Base-by-base conservation (phyloP, 1,284 basidiomycete genomes). In the Apiotrichum akiyoshidainum region DNA sequence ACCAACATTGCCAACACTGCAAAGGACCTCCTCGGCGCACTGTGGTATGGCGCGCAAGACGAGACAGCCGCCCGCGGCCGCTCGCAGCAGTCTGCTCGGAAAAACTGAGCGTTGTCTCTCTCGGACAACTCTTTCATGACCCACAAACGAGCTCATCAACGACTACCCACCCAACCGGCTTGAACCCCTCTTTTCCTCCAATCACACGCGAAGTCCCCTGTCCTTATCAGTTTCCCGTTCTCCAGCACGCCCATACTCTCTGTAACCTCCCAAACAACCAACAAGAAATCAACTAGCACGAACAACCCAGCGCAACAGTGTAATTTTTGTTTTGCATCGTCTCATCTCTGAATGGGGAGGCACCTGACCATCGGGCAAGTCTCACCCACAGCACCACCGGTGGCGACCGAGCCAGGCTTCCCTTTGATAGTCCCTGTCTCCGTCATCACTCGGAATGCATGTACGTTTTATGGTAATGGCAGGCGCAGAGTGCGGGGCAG, bases 1-100 rank as follows among this genome's bases (percentile, higher is more conserved):
- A 76, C 73, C 40, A 78, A 76, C 59, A 77, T 79, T 56, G 77
- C 77, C 40, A 76, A 68, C 58, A 75, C 77, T 10, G 78, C 78
- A 14, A 77, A 76, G 62, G 78, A 78, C 59, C 65, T 79, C 22
- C 64, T 79, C 33, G 77, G 77, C n/a, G 72, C 74, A 4, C 61
- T 78, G 59, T 78, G 77, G 77, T 76, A 76, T 57, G 74, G 74
- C n/a, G 58, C 60, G 46, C 55, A 58, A 47, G 55, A 54, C 48
- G 59, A 61, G 22, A 26, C 47, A 31, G 40, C 37, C 11, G 12
- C 34, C 11, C 52, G 51, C 10, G 41, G 47, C 8, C 47, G 47
- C 17, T n/a, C 19, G n/a, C 46, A n/a, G 22, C 46, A n/a, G 39
- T 14, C 42, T 16, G 40, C 42, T 5, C 55, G 52, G n/a, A 42